Percentiles rank a stretch among this genome's conserved stretches.
phyloP scores from a whole-genome alignment of 441 rosid genomes.

The Croton laevigatus region DNA sequence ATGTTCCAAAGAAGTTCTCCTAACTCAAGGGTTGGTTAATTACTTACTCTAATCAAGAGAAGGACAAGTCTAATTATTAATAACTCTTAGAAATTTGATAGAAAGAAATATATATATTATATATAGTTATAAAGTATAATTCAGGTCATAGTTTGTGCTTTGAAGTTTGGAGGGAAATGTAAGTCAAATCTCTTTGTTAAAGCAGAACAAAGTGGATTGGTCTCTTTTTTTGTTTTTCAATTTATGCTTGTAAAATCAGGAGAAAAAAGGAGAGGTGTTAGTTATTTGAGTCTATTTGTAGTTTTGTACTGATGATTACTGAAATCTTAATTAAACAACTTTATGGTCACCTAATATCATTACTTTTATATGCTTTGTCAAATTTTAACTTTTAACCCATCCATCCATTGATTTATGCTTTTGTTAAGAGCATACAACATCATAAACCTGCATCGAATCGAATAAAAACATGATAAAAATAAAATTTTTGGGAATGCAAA shows the following conservation, averaged over 20 bases:
- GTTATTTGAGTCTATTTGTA: neutral
- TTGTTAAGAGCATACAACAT: neutral
- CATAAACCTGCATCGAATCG: too few relatives aligned
- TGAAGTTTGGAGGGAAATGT: conserved; percentile 9
- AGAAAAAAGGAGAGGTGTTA: neutral
- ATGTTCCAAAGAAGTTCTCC: conserved; percentile 35
- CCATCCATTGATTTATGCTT: conserved; percentile 24
- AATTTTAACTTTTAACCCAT: conserved; percentile 37
- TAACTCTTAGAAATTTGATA: neutral
- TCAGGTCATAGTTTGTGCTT: neutral
- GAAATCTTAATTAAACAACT: conserved; percentile 20
- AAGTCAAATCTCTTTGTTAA: conserved; percentile 27
- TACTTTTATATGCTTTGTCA: conserved; percentile 23
- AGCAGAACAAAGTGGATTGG: conserved; percentile 25
- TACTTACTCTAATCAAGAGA: conserved; percentile 36
- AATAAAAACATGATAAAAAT: too few relatives aligned
- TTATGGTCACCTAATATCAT: conserved; percentile 40
- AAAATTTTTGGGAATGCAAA: too few relatives aligned
- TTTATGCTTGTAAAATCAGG: neutral
- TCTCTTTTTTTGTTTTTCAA: conserved; percentile 10
- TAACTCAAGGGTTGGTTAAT: conserved; percentile 24
- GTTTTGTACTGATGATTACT: conserved; percentile 17
- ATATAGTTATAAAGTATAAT: too few relatives aligned
- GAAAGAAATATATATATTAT: neutral
- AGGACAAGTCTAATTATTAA: conserved; percentile 31